A percentile compares a stretch with the other conserved stretches of the same genome.
phyloP scores from a whole-genome alignment of 2,329 filamentous ascomycete species.

The Chaetomium strumarium region DNA sequence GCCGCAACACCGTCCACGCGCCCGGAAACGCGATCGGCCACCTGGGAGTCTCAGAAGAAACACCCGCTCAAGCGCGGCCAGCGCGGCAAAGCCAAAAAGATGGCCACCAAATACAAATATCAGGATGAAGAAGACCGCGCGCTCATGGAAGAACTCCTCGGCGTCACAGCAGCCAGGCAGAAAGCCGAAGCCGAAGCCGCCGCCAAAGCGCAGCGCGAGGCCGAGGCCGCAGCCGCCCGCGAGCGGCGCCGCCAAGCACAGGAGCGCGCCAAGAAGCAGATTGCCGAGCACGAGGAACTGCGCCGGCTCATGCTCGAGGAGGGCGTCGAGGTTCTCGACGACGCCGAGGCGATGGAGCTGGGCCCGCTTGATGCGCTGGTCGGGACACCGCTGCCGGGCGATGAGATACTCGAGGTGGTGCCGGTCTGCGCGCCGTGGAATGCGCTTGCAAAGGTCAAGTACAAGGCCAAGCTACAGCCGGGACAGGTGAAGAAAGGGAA shows the following conservation, averaged over 20 bases:
- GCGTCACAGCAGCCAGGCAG: constrained; percentile 61
- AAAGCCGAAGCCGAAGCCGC: constrained; percentile 63
- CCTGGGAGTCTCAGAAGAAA: constrained; percentile 35
- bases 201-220: constrained; percentile 63
- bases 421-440: constrained; percentile 61
- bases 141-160: constrained; percentile 80
- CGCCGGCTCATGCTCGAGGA: constrained; percentile 57
- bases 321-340: constrained; percentile 55
- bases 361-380: constrained; percentile 74
- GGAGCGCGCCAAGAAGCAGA: constrained; percentile 66
- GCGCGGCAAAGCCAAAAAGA: constrained; percentile 77
- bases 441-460: constrained; percentile 68
- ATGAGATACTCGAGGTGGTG: constrained; percentile 68
- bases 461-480: constrained; percentile 91
- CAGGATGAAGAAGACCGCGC: constrained; percentile 92
- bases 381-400: constrained; percentile 70
- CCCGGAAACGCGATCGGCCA: constrained; percentile 25
- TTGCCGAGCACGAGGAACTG: constrained; percentile 68
- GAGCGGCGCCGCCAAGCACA: constrained; percentile 77
- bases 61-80: constrained; percentile 63
- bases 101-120: constrained; percentile 81
- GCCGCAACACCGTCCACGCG: constrained; percentile 20
- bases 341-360: constrained; percentile 50
- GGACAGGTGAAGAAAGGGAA: constrained; percentile 90
- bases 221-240: constrained; percentile 63